Evolutionary conservation across 164 flowering plant genomes (phyloP).

Genomic region (Vitis vinifera): ASM3070453v1 NC_081805.1:8104001-8104500

Average conservation of each 20-base stretch:
- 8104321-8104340: too few relatives aligned
- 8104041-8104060: too few relatives aligned
- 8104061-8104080: too few relatives aligned
- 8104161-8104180: too few relatives aligned
- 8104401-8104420: neutral
- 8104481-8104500: neutral
- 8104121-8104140: neutral
- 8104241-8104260: conserved; percentile 71
- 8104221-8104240: conserved; percentile 97
- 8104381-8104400: neutral
- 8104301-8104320: conserved; percentile 61
- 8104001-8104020: too few relatives aligned
- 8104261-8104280: conserved; percentile 69
- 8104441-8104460: neutral
- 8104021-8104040: too few relatives aligned
- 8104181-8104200: neutral
- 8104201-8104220: conserved; percentile 86
- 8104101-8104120: too few relatives aligned
- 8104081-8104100: neutral
- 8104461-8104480: neutral
- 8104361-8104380: neutral
- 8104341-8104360: neutral
- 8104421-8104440: neutral
- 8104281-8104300: conserved; percentile 92
- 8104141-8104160: too few relatives aligned